Evolutionary conservation across 1,139 yeast species (phyloP), one percentile per base, ranked within the genome.

Genomic region (Saccharomyces hybrid): DNA sequence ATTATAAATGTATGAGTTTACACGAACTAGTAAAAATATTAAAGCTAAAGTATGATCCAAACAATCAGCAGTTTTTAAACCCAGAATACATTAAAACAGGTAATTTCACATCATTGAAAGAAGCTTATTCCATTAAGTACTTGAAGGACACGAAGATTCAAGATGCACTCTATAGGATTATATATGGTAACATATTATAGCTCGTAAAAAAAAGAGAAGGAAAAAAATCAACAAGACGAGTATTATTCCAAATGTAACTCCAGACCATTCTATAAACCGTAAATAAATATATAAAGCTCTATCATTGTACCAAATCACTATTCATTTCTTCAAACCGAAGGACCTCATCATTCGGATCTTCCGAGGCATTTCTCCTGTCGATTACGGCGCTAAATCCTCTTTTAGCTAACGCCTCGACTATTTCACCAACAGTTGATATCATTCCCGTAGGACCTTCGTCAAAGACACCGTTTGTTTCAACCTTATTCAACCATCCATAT

Each of bases 391-490:
- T 23, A 26, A 57, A 53, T 16, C 58, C 54, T 25, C 53, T 58
- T 47, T 60, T 65, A 1, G 66, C 56, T 44, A 71, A 64, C 14
- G 64, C 64, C 47, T 70, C 74, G 8, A 71, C 56, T 62, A 72
- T 72, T 55, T 82, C 87, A 50, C 84, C 79, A 1, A 84, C 78
- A 47, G 85, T 84, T 23, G 84, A 77, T 32, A 85, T 72, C 71
- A 84, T 71, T 0, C 90, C 89, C 0, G 90, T 82, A 0, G 89
- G 87, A 0, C 91, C 91, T 38, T 82, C 83, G 44, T 84, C 84
- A 64, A 82, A 80, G 14, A 82, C 58, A 2, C 81, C 73, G n/a
- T 78, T 81, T 2, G 75, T 74, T 49, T 78, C 76, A 5, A 57
- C 63, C 26, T 60, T 62, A 55, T 80, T 79, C 27, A 83, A 75